These are phyloP conservation scores for Nakazawaea holstii DNA, from an alignment of 805 yeast species.

Conservation along the genomic window DNA sequence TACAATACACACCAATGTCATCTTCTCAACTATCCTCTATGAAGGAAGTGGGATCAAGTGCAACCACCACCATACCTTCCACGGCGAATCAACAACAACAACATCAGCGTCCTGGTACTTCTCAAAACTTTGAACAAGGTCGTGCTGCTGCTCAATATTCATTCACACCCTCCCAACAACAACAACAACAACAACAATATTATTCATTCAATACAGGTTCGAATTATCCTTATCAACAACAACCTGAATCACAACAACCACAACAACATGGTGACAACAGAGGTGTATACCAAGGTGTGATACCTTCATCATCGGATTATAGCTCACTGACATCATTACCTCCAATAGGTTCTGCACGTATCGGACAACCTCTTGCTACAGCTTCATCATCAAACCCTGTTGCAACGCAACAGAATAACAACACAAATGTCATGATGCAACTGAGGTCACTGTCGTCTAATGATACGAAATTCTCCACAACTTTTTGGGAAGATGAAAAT, in stretches of 20 bases:
- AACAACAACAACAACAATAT: background rate
- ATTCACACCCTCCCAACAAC: background rate
- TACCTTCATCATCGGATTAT: no score
- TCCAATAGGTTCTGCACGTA: no score
- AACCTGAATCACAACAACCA: no score
- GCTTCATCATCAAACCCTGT: background rate
- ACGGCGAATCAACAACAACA: background rate
- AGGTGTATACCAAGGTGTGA: no score
- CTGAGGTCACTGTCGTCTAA: background rate
- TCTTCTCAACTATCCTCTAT: background rate
- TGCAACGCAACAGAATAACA: background rate
- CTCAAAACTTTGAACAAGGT: slow-evolving; percentile 29
- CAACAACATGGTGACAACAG: no score
- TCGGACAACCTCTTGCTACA: background rate
- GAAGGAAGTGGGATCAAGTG: background rate
- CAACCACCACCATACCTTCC: background rate
- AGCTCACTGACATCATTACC: no score
- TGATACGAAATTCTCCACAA: slow-evolving; percentile 5
- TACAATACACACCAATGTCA: no score
- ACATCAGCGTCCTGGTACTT: background rate
- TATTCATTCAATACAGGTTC: no score
- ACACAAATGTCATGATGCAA: background rate
- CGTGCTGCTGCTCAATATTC: background rate
- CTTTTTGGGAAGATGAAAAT: slow-evolving; percentile 78
- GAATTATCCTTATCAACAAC: no score